Percentiles rank a stretch among this genome's conserved stretches.
Evolutionary conservation across 495 filamentous ascomycete genomes (phyloP).

Genomic region (Talaromyces ruber): DNA sequence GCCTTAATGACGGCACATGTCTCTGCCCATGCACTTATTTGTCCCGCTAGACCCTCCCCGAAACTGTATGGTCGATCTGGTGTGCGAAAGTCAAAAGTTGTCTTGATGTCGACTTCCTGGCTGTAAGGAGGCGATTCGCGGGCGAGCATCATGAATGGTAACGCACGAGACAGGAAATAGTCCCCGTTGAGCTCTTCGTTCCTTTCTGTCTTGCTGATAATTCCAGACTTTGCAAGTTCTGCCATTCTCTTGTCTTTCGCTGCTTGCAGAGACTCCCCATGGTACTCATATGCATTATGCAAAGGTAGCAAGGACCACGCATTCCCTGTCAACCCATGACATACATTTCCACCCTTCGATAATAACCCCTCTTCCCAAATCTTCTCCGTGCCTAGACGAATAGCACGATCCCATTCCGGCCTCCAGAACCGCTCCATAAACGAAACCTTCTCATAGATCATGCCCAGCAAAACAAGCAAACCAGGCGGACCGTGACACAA

Average conservation of each 20-base stretch:
- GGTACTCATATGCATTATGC: conserved; percentile 26
- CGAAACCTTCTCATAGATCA: conserved; percentile 19
- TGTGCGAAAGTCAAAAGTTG: conserved; percentile 26
- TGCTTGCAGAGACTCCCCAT: conserved; percentile 11
- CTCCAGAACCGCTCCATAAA: conserved; percentile 24
- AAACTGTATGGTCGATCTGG: conserved; percentile 36
- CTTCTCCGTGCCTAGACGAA: conserved; percentile 24
- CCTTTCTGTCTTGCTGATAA: background rate
- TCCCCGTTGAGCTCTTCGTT: conserved; percentile 17
- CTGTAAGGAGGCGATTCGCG: conserved; percentile 33
- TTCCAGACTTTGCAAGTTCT: background rate
- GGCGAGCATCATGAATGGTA: conserved; percentile 33
- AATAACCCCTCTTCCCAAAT: conserved; percentile 40
- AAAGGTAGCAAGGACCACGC: conserved; percentile 30
- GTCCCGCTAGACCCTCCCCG: conserved; percentile 38
- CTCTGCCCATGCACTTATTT: conserved; percentile 39
- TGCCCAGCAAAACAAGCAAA: conserved; percentile 25
- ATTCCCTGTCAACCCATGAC: conserved; percentile 40
- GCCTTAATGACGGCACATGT: conserved; percentile 28
- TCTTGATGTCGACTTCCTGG: conserved; percentile 5
- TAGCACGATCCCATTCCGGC: conserved; percentile 33
- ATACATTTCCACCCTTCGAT: conserved; percentile 38
- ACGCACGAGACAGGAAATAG: conserved; percentile 32
- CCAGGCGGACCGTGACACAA: conserved; percentile 40
- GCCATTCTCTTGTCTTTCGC: conserved; percentile 11